These are phyloP conservation scores for Phytopythium montanum DNA, from an alignment of 352 stramenopile genomes.

Conservation along the genomic window DNA sequence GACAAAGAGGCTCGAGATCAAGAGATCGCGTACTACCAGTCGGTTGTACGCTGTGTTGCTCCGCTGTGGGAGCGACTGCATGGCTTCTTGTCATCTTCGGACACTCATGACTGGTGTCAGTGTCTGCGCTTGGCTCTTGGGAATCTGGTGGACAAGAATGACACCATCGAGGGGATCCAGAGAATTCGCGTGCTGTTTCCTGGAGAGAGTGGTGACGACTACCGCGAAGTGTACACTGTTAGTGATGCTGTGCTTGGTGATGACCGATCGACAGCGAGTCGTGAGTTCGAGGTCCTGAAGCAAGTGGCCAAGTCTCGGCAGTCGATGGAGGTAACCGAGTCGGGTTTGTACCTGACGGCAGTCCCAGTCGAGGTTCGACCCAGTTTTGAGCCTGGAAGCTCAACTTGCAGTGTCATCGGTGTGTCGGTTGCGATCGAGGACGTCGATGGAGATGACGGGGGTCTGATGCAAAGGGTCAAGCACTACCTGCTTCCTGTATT, in stretches of 20 bases:
- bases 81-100: not conserved
- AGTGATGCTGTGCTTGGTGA: not conserved
- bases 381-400: too few relatives aligned
- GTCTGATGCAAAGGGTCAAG: not conserved
- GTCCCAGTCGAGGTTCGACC: not conserved
- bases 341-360: not conserved
- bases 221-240: not conserved
- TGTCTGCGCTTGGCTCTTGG: not conserved
- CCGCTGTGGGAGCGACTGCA: not conserved
- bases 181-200: constrained; percentile 1
- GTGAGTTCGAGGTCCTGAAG: constrained; percentile 11
- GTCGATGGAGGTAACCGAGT: not conserved
- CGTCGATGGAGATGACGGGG: not conserved
- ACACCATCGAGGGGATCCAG: not conserved
- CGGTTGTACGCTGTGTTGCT: not conserved
- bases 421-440: not conserved
- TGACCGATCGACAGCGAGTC: not conserved
- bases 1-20: constrained; percentile 1
- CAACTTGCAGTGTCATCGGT: not conserved
- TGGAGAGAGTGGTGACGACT: not conserved
- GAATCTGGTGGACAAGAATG: not conserved
- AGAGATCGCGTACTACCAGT: not conserved
- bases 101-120: not conserved
- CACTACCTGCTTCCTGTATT: not conserved
- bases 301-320: constrained; percentile 7